Evolutionary conservation across 768 basidiomycete species (phyloP), one percentile per base, ranked within the genome.

Genomic region (Lactarius hatsudake): DNA sequence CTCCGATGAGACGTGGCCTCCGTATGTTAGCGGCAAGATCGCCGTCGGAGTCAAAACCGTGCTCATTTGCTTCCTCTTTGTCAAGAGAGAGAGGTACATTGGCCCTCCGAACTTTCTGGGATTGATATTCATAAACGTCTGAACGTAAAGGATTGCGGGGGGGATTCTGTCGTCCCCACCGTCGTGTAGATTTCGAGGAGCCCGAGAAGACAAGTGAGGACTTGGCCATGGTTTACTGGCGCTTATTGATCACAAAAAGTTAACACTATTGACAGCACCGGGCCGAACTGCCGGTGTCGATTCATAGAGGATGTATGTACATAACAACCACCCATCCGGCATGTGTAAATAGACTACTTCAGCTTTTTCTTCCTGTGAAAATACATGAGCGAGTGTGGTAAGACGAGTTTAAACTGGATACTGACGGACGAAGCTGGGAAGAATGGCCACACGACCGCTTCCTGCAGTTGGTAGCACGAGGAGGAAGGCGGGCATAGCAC

Each of bases 401-500:
- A 7, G 28, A 36, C 26, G 26, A n/a, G 63, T n/a, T n/a, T 66
- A 51, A 32, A 63, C 69, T 58, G 42, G 32, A 26, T 13, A 87
- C 91, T 78, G 71, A 94, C 92, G 92, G 93, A 78, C 93, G 89
- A 82, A 96, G 92, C 74, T 93, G 93, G 69, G 87, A 89, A 57
- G 90, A 92, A 79, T 93, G 92, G 23, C 94, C 94, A 76, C 95
- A 96, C 67, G 87, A 85, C 72, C 94, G 86, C 84, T 96, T 96
- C 78, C 96, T 86, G 89, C 97, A 98, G 87, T 99, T 98, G 83
- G 96, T 98, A 43, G 97, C 97, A 78, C 97, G 94, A 62, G 96
- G 96, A 71, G 97, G 96, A 74, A 98, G 96, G 74, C 97, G 96
- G 55, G 97, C 97, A 79, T 98, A 98, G 84, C 97, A 98, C 81